Conservation (phyloP, 305 asterid species). For the Ajuga reptans region DNA sequence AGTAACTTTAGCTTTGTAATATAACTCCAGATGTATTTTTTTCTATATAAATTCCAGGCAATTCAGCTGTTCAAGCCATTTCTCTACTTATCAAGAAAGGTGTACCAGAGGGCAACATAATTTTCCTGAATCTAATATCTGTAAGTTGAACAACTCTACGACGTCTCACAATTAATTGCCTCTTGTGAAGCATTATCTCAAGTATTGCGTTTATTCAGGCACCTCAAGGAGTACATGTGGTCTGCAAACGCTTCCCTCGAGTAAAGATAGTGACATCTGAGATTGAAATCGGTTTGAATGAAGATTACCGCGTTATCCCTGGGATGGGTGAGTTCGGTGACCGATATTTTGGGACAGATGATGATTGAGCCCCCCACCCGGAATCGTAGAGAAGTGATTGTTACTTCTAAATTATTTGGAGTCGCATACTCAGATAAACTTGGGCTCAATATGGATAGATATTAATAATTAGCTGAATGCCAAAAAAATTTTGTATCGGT, state of each 20-base stretch:
- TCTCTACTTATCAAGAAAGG: slow-evolving; percentile 83
- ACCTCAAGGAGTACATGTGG: slow-evolving; percentile 91
- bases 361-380: slow-evolving; percentile 38
- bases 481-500: slow-evolving; percentile 14
- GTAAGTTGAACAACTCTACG: slow-evolving; percentile 37
- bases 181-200: background rate
- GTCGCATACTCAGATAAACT: slow-evolving; percentile 11
- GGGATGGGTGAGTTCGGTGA: slow-evolving; percentile 99
- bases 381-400: background rate
- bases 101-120: slow-evolving; percentile 82
- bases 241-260: slow-evolving; percentile 76
- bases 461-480: slow-evolving; percentile 18
- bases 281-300: slow-evolving; percentile 75
- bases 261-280: slow-evolving; percentile 95
- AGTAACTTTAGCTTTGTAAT: background rate
- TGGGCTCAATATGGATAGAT: slow-evolving; percentile 5
- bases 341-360: slow-evolving; percentile 88
- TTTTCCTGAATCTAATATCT: slow-evolving; percentile 87
- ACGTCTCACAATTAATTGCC: background rate
- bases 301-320: slow-evolving; percentile 78
- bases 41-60: slow-evolving; percentile 37
- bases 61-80: slow-evolving; percentile 89
- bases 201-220: slow-evolving; percentile 41
- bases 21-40: background rate
- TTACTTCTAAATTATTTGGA: background rate